Conservation (phyloP, 352 stramenopile genomes). For the Globisporangium nunn region DNA sequence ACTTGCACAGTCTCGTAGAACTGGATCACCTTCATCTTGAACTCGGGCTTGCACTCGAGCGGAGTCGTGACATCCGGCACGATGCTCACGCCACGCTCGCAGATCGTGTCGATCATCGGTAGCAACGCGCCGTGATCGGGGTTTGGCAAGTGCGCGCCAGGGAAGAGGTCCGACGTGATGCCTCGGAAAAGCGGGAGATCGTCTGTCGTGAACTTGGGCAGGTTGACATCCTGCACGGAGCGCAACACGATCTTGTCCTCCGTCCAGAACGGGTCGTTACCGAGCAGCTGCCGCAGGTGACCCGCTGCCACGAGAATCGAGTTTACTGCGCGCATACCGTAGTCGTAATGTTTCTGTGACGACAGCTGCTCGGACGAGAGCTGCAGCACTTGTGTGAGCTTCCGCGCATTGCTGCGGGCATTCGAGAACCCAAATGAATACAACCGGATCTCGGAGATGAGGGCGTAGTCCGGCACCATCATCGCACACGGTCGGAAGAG, state of each 20-base stretch:
- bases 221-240: constrained; percentile 91
- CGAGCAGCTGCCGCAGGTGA: constrained; percentile 85
- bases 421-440: constrained; percentile 92
- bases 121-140: constrained; percentile 82
- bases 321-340: constrained; percentile 94
- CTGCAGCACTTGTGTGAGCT: constrained; percentile 91
- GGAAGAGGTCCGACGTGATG: constrained; percentile 93
- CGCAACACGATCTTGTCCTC: constrained; percentile 91
- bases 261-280: constrained; percentile 81
- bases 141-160: constrained; percentile 78
- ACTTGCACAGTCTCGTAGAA: constrained; percentile 95
- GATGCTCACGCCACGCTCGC: constrained; percentile 50
- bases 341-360: constrained; percentile 94
- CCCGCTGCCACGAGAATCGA: constrained; percentile 92
- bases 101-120: constrained; percentile 78
- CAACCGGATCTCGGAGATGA: constrained; percentile 92
- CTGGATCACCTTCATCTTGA: constrained; percentile 89
- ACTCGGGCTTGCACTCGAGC: constrained; percentile 74
- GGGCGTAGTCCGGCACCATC: constrained; percentile 94
- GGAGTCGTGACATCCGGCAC: constrained; percentile 50
- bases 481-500: constrained; percentile 92
- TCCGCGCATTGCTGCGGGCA: constrained; percentile 85
- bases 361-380: constrained; percentile 91
- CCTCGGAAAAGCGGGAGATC: constrained; percentile 91
- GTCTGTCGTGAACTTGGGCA: constrained; percentile 92